Evolutionary conservation across 2,329 filamentous ascomycete genomes (phyloP).

Genomic region (Penicillium sp.): DNA sequence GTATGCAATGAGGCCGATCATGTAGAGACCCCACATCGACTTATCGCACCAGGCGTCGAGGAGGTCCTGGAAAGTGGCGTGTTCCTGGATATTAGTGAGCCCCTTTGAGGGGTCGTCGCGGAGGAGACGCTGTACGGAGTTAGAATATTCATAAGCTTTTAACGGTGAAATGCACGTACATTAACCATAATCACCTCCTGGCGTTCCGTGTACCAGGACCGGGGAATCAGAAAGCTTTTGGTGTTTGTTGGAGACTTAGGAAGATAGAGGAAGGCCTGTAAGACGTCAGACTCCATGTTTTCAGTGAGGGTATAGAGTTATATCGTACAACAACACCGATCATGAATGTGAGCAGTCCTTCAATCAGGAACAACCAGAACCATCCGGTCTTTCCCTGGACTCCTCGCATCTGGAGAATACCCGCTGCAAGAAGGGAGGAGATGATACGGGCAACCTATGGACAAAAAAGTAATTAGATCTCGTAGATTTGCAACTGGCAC

Average conservation of each 20-base stretch:
- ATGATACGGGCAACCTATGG: constrained; percentile 43
- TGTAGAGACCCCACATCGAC: constrained; percentile 59
- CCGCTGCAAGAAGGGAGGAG: constrained; percentile 37
- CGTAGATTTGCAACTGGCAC: not conserved
- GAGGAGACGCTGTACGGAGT: constrained; percentile 39
- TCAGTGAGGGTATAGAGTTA: not conserved
- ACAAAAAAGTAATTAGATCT: not conserved
- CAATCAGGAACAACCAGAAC: constrained; percentile 56
- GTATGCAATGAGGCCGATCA: constrained; percentile 54
- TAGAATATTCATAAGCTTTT: not conserved
- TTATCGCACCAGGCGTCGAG: constrained; percentile 57
- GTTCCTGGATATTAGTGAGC: constrained; percentile 61
- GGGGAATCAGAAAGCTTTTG: constrained; percentile 54
- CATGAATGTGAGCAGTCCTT: constrained; percentile 53
- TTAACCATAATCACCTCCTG: constrained; percentile 63
- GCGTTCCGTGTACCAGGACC: constrained; percentile 60
- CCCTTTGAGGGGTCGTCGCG: constrained; percentile 60
- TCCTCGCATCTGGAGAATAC: constrained; percentile 37
- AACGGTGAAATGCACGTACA: not conserved
- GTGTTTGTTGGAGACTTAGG: constrained; percentile 40
- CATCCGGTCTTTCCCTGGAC: constrained; percentile 35
- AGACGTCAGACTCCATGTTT: not conserved
- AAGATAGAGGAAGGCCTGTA: not conserved
- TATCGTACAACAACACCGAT: constrained; percentile 41
- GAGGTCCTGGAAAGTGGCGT: constrained; percentile 51